Evolutionary conservation across 768 basidiomycete species (phyloP), one percentile per base, ranked within the genome.

Genomic region (Nidula microcarpa): DNA sequence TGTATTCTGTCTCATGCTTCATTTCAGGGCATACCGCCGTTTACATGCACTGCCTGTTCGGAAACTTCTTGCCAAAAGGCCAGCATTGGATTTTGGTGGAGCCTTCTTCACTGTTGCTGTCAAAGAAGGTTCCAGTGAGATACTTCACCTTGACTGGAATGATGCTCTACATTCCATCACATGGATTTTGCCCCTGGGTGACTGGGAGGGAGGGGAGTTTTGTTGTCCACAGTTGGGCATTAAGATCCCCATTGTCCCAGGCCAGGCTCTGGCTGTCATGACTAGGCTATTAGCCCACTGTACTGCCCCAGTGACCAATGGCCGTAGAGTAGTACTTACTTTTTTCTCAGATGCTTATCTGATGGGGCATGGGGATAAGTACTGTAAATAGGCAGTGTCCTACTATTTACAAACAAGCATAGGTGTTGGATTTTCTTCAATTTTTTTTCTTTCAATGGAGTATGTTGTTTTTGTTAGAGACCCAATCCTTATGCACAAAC

Each of bases 61-160:
- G 8, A 39, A 39, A 39, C 9, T 9, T n/a, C 33, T 30, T 33
- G 9, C 8, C 13, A 33, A 33, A 50, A 30, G 41, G 43, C 41
- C 37, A 45, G 36, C 33, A 16, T 23, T 65, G 30, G 55, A 66
- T 54, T 61, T 67, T 43, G 44, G 51, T 6, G 57, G 58, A 2
- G 53, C 60, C 0, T 65, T 67, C 48, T 64, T 59, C 48, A 52
- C 63, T 6, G 50, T 63, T n/a, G 62, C 64, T 23, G 50, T 60
- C 8, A 67, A 67, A 51, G 66, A 62, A 39, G 66, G 66, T 5
- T 55, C 57, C 14, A 65, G 64, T 47, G 62, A 67, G 35, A 47
- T 37, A 6, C n/a, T 60, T 32, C 65, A 67, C 36, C 37, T 67
- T 1, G 64, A 67, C 50, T 63, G 44, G 43, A 64, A 63, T 33